Base-by-base conservation (phyloP, 106 monocot species). In the Dendrobium catenatum region DNA sequence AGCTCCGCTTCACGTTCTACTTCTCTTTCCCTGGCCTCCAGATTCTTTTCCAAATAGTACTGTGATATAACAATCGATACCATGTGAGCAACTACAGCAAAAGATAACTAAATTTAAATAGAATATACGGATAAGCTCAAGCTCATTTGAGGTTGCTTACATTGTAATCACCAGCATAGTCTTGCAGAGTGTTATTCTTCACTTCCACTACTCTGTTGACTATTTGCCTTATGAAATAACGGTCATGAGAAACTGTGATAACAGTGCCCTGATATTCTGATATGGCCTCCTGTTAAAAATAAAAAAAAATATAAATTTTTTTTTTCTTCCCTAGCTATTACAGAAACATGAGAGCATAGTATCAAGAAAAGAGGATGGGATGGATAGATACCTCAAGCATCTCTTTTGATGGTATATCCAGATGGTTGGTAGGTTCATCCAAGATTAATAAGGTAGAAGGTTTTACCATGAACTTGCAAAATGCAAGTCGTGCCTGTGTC, bases 341-440 rank as follows among this genome's bases (percentile, higher is more conserved):
- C 13, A 48, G 26, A 29, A 27, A 48, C 26, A 55, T 10, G n/a
- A 68, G 4, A 68, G 67, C 67, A 26, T 27, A 68, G 8, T 26
- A 68, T 68, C 67, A 24, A 7, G 4, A 26, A 68, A 26, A 20
- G 37, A 59, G 67, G 40, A 20, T 83, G 80, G 44, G 68, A 26
- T 77, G n/a, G 9, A 58, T 51, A 56, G 68, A 49, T 87, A 99
- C 99, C 90, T 99, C 99, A 5, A 99, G 88, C 99, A 99, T 99
- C 83, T 99, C 99, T 88, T 99, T 99, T 51, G 99, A 91, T 79
- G 95, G 99, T 80, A 99, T 99, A 85, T 99, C 99, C 86, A 99
- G 89, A 80, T 99, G 99, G 88, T 99, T 99, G 42, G 99, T 99
- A 67, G 99, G 99, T 79, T 99, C 99, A 88, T 99, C 99, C 74